phyloP scores from a whole-genome alignment of 1,139 yeast species.

The Zygosaccharomyces sapae region DNA sequence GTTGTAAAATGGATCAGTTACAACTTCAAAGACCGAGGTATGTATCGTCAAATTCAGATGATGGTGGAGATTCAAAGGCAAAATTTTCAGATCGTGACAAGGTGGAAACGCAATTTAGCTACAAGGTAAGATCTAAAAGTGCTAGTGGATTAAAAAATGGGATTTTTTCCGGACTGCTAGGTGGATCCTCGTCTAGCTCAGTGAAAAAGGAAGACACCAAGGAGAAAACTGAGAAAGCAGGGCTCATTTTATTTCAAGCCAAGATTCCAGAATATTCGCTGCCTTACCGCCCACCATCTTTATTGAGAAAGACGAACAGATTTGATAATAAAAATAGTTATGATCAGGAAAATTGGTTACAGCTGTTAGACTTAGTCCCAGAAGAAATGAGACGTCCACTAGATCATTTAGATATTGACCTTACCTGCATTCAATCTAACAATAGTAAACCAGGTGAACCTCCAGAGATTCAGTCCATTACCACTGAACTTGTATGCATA shows the following conservation, averaged over 20 bases:
- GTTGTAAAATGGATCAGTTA: slow-evolving; percentile 24
- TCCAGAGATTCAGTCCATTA: slow-evolving; percentile 25
- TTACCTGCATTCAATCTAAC: slow-evolving; percentile 29
- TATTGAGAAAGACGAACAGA: slow-evolving; percentile 33
- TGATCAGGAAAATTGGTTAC: slow-evolving; percentile 30
- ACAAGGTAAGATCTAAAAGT: slow-evolving; percentile 20
- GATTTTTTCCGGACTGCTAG: slow-evolving; percentile 26
- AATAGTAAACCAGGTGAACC: slow-evolving; percentile 25
- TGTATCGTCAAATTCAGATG: slow-evolving; percentile 13
- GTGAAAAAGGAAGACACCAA: slow-evolving; percentile 7
- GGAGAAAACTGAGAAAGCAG: slow-evolving; percentile 19
- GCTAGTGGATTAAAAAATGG: slow-evolving; percentile 19
- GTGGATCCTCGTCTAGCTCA: slow-evolving; percentile 13
- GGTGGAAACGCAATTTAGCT: slow-evolving; percentile 19
- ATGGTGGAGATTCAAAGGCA: slow-evolving; percentile 10
- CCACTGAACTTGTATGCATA: slow-evolving; percentile 26
- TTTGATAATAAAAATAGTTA: slow-evolving; percentile 26
- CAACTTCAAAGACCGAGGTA: slow-evolving; percentile 20
- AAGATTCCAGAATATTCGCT: slow-evolving; percentile 29
- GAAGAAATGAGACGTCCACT: slow-evolving; percentile 25
- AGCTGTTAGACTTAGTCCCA: slow-evolving; percentile 26
- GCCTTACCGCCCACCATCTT: slow-evolving; percentile 37
- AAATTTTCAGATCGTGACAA: slow-evolving; percentile 2
- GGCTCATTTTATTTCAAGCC: slow-evolving; percentile 23
- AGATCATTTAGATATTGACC: slow-evolving; percentile 26